Percentiles rank a stretch among this genome's conserved stretches.
These are phyloP conservation scores for Tolypocladium guangdongense DNA, from an alignment of 2,329 filamentous ascomycete genomes.

Conservation along the genomic window DNA sequence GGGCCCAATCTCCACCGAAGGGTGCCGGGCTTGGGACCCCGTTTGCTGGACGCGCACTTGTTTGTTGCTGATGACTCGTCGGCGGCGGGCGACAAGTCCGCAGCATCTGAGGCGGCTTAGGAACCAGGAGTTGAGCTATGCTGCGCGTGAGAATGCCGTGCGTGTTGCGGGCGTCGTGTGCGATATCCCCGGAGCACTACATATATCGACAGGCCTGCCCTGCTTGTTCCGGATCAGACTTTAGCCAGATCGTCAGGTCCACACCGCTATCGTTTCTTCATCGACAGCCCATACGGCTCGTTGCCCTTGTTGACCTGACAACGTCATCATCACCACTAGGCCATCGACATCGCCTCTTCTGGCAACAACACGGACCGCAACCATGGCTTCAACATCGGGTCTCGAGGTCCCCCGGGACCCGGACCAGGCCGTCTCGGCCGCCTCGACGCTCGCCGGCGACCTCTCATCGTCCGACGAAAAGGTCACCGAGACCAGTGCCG, in stretches of 20 bases:
- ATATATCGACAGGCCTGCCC: neutral
- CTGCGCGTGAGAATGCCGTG: neutral
- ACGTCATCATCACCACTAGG: neutral
- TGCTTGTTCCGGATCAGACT: neutral
- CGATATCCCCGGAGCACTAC: neutral
- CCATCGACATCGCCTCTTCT: neutral
- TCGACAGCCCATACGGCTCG: neutral
- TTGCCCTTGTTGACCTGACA: neutral
- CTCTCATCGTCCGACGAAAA: conserved; percentile 12
- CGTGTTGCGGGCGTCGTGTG: neutral
- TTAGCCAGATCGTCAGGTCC: neutral
- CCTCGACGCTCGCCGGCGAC: conserved; percentile 19
- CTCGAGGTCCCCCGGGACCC: conserved; percentile 13
- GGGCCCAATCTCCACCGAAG: too few relatives aligned
- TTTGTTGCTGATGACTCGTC: neutral
- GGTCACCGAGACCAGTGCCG: conserved; percentile 7
- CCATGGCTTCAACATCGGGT: conserved; percentile 1
- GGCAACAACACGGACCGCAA: neutral
- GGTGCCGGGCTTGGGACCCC: neutral
- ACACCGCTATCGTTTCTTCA: neutral
- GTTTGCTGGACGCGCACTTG: neutral
- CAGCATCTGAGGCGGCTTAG: too few relatives aligned
- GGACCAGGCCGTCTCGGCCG: conserved; percentile 15
- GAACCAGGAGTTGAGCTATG: too few relatives aligned
- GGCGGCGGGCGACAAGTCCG: too few relatives aligned